phyloP scores from a whole-genome alignment of 192 early-diverging fungal genomes.

The Podila horticola region DNA sequence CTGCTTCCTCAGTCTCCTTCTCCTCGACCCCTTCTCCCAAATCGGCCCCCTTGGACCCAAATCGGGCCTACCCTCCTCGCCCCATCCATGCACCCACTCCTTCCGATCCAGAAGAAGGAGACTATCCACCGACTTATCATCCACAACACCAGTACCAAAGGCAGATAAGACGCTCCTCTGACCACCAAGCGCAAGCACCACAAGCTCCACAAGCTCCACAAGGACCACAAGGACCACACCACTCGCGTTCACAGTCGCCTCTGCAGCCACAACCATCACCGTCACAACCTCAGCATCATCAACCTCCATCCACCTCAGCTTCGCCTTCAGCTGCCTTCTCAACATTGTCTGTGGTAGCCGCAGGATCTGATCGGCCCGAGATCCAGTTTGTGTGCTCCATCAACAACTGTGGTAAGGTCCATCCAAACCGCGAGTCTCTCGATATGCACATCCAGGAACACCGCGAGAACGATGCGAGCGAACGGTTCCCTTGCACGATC shows the following conservation, averaged over 20 bases:
- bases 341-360: not conserved
- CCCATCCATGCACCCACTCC: not conserved
- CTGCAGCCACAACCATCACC: not conserved
- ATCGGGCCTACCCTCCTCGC: not conserved
- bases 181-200: not conserved
- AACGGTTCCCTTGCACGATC: conserved; percentile 21
- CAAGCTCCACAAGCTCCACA: too few species aligned
- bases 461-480: conserved; percentile 24
- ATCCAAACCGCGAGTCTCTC: conserved; percentile 31
- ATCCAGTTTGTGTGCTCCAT: conserved; percentile 25
- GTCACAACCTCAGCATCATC: not conserved
- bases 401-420: conserved; percentile 26
- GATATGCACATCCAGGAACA: conserved; percentile 37
- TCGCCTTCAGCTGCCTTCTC: not conserved
- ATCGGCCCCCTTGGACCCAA: not conserved
- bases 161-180: not conserved
- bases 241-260: not conserved
- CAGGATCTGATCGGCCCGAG: not conserved
- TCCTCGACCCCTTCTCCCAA: not conserved
- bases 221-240: not conserved
- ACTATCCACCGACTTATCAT: not conserved
- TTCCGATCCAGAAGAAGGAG: not conserved
- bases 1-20: not conserved
- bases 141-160: not conserved
- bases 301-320: not conserved